Percentiles rank a stretch among this genome's conserved stretches.
Conservation (phyloP, 257 asterid genomes). For the Forsythia viridissima region DNA sequence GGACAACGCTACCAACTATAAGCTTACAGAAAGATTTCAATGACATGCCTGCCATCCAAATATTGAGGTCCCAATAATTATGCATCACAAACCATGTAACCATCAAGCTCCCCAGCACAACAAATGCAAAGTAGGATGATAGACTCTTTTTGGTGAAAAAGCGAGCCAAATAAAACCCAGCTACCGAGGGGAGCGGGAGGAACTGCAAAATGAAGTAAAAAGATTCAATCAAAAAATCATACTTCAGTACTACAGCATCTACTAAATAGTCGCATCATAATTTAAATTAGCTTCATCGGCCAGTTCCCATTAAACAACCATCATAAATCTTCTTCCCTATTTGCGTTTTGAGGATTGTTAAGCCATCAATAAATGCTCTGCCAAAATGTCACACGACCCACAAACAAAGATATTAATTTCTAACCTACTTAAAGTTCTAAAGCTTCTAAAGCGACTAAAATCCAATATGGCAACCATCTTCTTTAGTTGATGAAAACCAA, state of each 20-base stretch:
- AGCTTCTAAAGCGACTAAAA: neutral
- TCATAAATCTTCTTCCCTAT: neutral
- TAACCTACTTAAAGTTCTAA: constrained; percentile 6
- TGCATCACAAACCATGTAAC: constrained; percentile 96
- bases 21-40: constrained; percentile 94
- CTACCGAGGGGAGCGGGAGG: constrained; percentile 85
- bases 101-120: constrained; percentile 91
- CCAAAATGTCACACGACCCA: neutral
- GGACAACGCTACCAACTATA: constrained; percentile 82
- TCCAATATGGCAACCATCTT: neutral
- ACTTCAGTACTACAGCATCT: constrained; percentile 10
- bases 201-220: constrained; percentile 59
- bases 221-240: constrained; percentile 19
- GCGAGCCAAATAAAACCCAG: constrained; percentile 95
- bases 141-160: constrained; percentile 90
- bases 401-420: constrained; percentile 2
- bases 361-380: neutral
- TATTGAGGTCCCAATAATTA: constrained; percentile 96
- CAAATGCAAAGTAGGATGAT: constrained; percentile 82
- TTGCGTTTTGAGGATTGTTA: neutral
- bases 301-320: constrained; percentile 10
- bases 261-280: constrained; percentile 22
- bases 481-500: neutral
- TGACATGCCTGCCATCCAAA: constrained; percentile 99
- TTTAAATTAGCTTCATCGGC: neutral